Base-by-base conservation (phyloP, 2,329 filamentous ascomycete species). In the Arthrobotrys sphaeroides region DNA sequence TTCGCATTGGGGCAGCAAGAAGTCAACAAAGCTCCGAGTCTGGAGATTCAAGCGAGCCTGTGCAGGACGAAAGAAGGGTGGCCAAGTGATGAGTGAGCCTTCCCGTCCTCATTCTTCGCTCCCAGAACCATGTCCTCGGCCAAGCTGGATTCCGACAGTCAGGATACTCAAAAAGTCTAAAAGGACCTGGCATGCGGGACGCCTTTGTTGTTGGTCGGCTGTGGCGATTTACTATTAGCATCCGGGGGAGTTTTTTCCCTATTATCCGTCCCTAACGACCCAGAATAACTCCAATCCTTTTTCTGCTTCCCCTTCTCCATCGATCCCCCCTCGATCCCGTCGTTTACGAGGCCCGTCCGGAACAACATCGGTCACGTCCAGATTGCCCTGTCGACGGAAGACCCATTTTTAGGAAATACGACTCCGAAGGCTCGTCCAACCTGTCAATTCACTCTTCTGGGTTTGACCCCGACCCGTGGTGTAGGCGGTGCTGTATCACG, bases 121-220 rank as follows among this genome's bases (percentile, higher is more conserved):
- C 70, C 62, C 70, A 74, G 70, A 64, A 74, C 70, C 70, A 74
- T 74, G 70, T 74, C 55, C 70, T 57, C 55, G 70, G 70, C 70
- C 70, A 68, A 68, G 69, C 45, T 66, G 70, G 47, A 74, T 74
- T 74, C 70, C 70, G 70, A 74, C 70, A 74, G 70, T 74, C 45
- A 59, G 70, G 70, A 74, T 74, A 60, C 62, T 62, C 70, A 40
- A 74, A 66, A 68, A 68, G 62, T 74, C 62, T 68, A 74, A 74
- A 74, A 68, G 55, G 53, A 68, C 70, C 70, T 74, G 62, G 62
- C 62, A 45, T 68, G 70, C 70, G 62, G 69, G 62, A 59, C 57
- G 45, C 61, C 55, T 51, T 74, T 64, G 31, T 62, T 62, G 42
- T 68, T 59, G 16, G 64, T 67, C 62, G 62, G 70, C 62, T 59